phyloP scores from a whole-genome alignment of 192 early-diverging fungal genomes.

The Gryganskiella cystojenkinii region DNA sequence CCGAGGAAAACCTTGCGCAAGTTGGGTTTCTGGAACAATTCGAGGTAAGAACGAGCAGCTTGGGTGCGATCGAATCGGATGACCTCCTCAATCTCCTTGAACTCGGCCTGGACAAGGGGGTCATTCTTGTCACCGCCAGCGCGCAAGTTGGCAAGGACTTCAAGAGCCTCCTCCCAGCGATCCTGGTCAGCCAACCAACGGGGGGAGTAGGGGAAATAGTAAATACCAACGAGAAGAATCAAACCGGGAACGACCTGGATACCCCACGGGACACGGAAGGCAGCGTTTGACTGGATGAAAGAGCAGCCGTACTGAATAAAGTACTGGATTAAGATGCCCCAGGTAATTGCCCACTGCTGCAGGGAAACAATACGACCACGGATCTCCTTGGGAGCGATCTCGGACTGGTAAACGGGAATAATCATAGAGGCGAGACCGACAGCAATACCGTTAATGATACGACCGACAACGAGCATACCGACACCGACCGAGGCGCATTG shows the following conservation, averaged over 20 bases:
- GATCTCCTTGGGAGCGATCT: conserved; percentile 82
- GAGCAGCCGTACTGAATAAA: conserved; percentile 67
- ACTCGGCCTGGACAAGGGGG: conserved; percentile 68
- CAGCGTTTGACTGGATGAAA: conserved; percentile 48
- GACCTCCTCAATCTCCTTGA: conserved; percentile 76
- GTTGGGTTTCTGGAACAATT: conserved; percentile 63
- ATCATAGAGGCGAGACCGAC: conserved; percentile 80
- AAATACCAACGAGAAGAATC: conserved; percentile 70
- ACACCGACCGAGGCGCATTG: conserved; percentile 70
- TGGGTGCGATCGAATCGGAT: conserved; percentile 71
- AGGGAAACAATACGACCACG: conserved; percentile 86
- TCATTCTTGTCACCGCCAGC: conserved; percentile 65
- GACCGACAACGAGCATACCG: conserved; percentile 76
- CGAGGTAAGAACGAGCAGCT: conserved; percentile 69
- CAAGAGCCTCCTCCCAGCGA: conserved; percentile 72
- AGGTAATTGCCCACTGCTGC: conserved; percentile 93
- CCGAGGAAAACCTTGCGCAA: conserved; percentile 73
- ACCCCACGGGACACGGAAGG: conserved; percentile 86
- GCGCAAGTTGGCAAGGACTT: conserved; percentile 74
- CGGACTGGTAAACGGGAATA: conserved; percentile 78
- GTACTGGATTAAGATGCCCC: conserved; percentile 73
- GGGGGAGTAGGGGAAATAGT: conserved; percentile 86
- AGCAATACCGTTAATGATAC: conserved; percentile 80
- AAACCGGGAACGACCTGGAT: conserved; percentile 83
- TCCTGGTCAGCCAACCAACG: conserved; percentile 83